Evolutionary conservation across 495 filamentous ascomycete genomes (phyloP), one percentile per base, ranked within the genome.

Genomic region (Neurospora sp.): DNA sequence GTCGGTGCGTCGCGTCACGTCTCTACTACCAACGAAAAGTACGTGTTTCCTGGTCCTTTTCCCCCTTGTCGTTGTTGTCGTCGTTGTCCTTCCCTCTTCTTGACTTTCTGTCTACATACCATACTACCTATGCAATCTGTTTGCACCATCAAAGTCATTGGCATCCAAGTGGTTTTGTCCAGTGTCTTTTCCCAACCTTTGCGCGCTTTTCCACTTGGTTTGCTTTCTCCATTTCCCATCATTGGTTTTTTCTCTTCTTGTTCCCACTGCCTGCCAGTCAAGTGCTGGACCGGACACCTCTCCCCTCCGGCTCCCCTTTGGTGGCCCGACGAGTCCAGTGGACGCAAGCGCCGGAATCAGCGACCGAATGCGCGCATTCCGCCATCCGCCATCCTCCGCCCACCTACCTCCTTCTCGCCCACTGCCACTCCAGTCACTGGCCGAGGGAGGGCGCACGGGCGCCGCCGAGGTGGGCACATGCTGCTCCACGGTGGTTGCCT

Each of bases 21-120:
- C 54, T 78, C 83, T 70, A 72, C 80, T 20, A 83, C 77, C 70
- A 79, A 74, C 59, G 85, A 86, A 71, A 86, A 86, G 85, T 86
- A 80, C 76, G 85, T 83, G 54, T 38, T 66, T 75, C 23, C 69
- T 37, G 72, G 70, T 66, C 70, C 73, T 74, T 70, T 72, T 37
- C 40, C 4, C 23, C 54, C 42, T 14, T 39, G 3, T 72, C 44
- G 72, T 70, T 46, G 37, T 66, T 66, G 35, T 35, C 0, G 20
- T 69, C 44, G 62, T 37, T 14, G n/a, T 69, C 54, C 62, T 66
- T 62, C 70, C 16, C 40, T 73, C 40, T 70, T 73, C 42, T 12
- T 74, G 23, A 14, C 38, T 35, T 73, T 42, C 73, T 72, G 69
- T 70, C 48, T 35, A 35, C 35, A 35, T 39, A 48, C 73, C 74